Base-by-base conservation (phyloP, 352 stramenopile genomes). In the Pythium pyrilobum region DNA sequence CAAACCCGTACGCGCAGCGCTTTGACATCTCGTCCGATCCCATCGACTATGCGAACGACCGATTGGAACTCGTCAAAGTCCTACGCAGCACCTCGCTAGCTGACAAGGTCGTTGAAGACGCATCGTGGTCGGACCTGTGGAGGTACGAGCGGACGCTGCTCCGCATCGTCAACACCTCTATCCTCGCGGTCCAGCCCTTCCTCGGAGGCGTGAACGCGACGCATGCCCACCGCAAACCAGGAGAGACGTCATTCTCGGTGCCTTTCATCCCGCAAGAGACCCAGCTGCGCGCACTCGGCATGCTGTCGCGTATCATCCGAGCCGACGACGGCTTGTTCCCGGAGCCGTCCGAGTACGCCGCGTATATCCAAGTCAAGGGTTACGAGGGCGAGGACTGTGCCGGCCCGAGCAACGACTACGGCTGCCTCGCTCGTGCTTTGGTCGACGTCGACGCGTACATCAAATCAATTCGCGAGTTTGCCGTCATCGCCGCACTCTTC, bases 121-220 rank as follows among this genome's bases (percentile, higher is more conserved):
- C 74, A 15, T 72, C 80, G 2, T 87, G 66, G 65, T 71, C 68
- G 0, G 62, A 60, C 10, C 67, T 87, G 0, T 87, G 77, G 77
- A 59, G 67, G 13, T 72, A 74, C 13, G 77, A 90, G 53, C 38
- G 29, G 4, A 34, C 56, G 34, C 44, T 81, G 23, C 51, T 91
- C 21, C 47, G 38, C 5, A 56, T 85, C 31, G 57, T 87, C 39
- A 75, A 77, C 33, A 18, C 27, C 10, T 67, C 72, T 0, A 67
- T 86, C 44, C 55, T 56, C 18, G 61, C 49, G 1, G 53, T 77
- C n/a, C 47, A 50, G 23, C 72, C 74, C 5, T 61, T 85, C 59
- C 59, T 91, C 2, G 80, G 80, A 6, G 74, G 75, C 21, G 68
- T 81, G 28, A 81, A 89, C 36, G 62, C 77, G 23, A 87, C 77